Evolutionary conservation across 1,139 yeast genomes (phyloP).

Genomic region (Geotrichum restrictum): DNA sequence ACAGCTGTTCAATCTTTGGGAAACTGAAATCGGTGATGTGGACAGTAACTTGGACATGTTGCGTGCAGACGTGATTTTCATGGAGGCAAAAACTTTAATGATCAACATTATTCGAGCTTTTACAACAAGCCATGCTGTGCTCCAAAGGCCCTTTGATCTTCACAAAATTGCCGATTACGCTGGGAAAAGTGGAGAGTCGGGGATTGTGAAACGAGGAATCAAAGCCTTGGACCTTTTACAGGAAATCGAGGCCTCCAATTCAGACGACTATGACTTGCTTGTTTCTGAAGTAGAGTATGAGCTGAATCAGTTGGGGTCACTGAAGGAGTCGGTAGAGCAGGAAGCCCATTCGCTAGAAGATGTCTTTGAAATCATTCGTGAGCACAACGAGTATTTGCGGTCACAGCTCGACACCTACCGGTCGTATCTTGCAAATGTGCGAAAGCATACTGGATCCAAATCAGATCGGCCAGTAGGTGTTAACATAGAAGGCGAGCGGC

Average conservation of each 20-base stretch:
- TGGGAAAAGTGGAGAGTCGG: constrained; percentile 34
- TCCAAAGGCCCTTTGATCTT: constrained; percentile 35
- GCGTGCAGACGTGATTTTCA: constrained; percentile 39
- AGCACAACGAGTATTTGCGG: constrained; percentile 41
- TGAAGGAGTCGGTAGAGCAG: constrained; percentile 36
- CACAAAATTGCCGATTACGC: constrained; percentile 38
- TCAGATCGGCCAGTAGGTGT: constrained; percentile 32
- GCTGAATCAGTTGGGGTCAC: constrained; percentile 39
- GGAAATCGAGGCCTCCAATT: constrained; percentile 35
- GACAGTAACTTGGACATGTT: constrained; percentile 36
- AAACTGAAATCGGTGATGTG: constrained; percentile 38
- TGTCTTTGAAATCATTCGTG: constrained; percentile 39
- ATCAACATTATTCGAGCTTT: constrained; percentile 41
- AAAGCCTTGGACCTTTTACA: constrained; percentile 38
- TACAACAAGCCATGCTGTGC: constrained; percentile 35
- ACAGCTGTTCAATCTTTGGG: constrained; percentile 41
- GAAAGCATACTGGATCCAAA: constrained; percentile 34
- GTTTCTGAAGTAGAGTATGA: constrained; percentile 41
- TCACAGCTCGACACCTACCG: constrained; percentile 41
- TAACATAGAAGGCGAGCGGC: constrained; percentile 23
- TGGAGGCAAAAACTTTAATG: constrained; percentile 42
- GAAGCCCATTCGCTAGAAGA: constrained; percentile 39
- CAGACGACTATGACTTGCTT: constrained; percentile 36
- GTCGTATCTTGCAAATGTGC: constrained; percentile 40
- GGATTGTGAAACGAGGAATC: constrained; percentile 39